Evolutionary conservation across 768 basidiomycete species (phyloP), one percentile per base, ranked within the genome.

Genomic region (Lactarius tabidus): DNA sequence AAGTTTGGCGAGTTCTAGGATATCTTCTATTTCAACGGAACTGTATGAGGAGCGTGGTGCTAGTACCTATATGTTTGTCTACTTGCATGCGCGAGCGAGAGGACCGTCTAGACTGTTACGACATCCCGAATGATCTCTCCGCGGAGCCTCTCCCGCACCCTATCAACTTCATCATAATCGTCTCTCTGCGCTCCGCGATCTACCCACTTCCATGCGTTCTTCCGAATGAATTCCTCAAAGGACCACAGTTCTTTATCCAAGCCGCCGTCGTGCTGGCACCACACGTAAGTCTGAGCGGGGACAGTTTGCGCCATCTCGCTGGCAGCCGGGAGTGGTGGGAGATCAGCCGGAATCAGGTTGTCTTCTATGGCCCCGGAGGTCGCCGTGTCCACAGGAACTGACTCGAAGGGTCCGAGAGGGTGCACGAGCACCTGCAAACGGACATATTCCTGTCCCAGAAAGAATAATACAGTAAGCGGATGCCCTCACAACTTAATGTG

Each of bases 201-300:
- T 43, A 89, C 81, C 93, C 94, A 95, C 63, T 88, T 88, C 81
- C 84, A 85, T 2, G 90, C 87, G 68, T 85, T 90, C 35, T 89
- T 82, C 71, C 77, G 75, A 35, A 96, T 80, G 71, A 97, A 97
- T 3, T 86, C 83, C n/a, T 86, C 84, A 71, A 89, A 95, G 0
- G 85, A 82, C 95, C 95, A 98, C 5, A 91, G 75, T 35, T 80
- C 78, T 0, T 84, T 78, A 29, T 83, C 78, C 9, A 98, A 77
- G 8, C 74, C 66, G 0, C 70, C 68, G 8, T 82, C 28, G 0
- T 75, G 72, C 3, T 77, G 75, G 31, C 73, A 74, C 82, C 86
- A 96, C 28, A 93, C 80, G 71, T 97, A 98, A 3, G 89, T 87
- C 66, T 90, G 80, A 0, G 82, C 87, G n/a, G 79, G 71, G 1